Evolutionary conservation across 2,329 filamentous ascomycete genomes (phyloP).

Genomic region (Davidsoniella eucalypti): DNA sequence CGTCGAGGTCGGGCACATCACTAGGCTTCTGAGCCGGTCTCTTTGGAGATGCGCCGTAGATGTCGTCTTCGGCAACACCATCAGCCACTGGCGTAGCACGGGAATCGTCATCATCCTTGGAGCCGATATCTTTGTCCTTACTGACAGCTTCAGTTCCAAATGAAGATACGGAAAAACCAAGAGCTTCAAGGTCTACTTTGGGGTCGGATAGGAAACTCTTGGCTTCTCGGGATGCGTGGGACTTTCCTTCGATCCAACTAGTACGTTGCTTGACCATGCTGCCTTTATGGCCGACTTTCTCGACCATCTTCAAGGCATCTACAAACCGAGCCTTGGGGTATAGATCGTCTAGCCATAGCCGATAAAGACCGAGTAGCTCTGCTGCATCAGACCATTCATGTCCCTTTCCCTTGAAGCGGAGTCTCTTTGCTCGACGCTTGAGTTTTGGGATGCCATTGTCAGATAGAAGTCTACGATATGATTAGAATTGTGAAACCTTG

Average conservation of each 20-base stretch:
- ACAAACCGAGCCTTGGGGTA: conserved; percentile 90
- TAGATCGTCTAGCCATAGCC: conserved; percentile 90
- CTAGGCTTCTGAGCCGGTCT: conserved; percentile 19
- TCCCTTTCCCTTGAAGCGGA: conserved; percentile 82
- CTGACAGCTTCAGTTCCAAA: too few relatives aligned
- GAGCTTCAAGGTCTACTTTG: conserved; percentile 10
- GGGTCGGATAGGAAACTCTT: conserved; percentile 16
- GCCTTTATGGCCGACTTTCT: conserved; percentile 82
- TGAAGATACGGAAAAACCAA: too few relatives aligned
- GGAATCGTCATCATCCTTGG: too few relatives aligned
- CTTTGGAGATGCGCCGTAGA: conserved; percentile 38
- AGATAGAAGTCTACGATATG: conserved; percentile 50
- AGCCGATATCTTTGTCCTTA: too few relatives aligned
- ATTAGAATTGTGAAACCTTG: neutral
- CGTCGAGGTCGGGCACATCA: conserved; percentile 18
- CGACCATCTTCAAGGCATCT: conserved; percentile 77
- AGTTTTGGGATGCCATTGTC: conserved; percentile 70
- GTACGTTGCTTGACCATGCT: conserved; percentile 56
- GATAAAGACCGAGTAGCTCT: conserved; percentile 74
- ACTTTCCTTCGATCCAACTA: conserved; percentile 69
- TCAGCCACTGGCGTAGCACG: neutral
- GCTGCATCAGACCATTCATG: conserved; percentile 87
- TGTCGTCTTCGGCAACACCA: conserved; percentile 25
- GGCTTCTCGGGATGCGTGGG: conserved; percentile 18
- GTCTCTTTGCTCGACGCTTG: conserved; percentile 48